Conservation (phyloP, 1,284 basidiomycete species). For the Malassezia dermatis region DNA sequence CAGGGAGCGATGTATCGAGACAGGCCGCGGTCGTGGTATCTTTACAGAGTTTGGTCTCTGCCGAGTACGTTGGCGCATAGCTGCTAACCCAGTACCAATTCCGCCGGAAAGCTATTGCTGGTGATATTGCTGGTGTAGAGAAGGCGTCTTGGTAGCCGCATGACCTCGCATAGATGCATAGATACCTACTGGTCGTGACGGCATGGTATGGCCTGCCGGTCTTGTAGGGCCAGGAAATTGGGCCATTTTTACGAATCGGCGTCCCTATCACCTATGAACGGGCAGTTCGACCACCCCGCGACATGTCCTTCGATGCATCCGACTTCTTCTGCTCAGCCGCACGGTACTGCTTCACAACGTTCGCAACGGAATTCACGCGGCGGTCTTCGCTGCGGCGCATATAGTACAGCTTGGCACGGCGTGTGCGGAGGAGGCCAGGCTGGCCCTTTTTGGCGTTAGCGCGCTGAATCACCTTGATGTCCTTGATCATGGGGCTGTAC, state of each 20-base stretch:
- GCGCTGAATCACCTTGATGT: slow-evolving; percentile 36
- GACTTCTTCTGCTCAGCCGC: slow-evolving; percentile 9
- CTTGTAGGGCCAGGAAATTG: not conserved
- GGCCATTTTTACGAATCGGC: not conserved
- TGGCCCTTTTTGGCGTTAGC: slow-evolving; percentile 36
- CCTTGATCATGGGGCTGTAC: slow-evolving; percentile 43
- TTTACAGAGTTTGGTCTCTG: slow-evolving; percentile 79
- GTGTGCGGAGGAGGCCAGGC: slow-evolving; percentile 28
- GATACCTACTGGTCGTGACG: not conserved
- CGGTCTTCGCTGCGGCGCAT: slow-evolving; percentile 36
- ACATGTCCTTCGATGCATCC: not conserved
- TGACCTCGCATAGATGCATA: not conserved
- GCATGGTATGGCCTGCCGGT: not conserved
- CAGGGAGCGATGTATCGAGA: slow-evolving; percentile 74
- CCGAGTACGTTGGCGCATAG: slow-evolving; percentile 56
- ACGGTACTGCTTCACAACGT: slow-evolving; percentile 31
- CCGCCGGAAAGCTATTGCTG: slow-evolving; percentile 65
- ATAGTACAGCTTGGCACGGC: slow-evolving; percentile 45
- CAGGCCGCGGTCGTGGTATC: slow-evolving; percentile 72
- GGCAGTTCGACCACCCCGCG: not conserved
- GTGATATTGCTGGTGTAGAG: slow-evolving; percentile 70
- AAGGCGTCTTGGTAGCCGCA: slow-evolving; percentile 70
- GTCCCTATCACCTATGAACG: not conserved
- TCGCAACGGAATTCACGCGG: slow-evolving; percentile 29
- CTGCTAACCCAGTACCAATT: slow-evolving; percentile 64